phyloP scores from a whole-genome alignment of 2,329 filamentous ascomycete species.

The Colletotrichum scovillei region DNA sequence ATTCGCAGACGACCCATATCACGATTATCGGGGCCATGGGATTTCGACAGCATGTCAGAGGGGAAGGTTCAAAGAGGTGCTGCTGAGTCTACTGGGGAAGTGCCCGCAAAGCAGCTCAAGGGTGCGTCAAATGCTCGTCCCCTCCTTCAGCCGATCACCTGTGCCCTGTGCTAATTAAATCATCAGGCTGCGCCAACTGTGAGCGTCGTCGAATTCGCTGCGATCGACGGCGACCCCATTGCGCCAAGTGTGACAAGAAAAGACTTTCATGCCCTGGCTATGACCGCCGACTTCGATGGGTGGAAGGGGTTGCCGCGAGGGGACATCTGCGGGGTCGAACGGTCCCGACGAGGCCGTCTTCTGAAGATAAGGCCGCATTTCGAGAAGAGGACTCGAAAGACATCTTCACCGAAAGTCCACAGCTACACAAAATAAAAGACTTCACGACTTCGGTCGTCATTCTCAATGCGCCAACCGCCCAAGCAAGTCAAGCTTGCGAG shows the following conservation, averaged over 20 bases:
- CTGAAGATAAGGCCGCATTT: not conserved
- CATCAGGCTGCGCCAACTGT: not conserved
- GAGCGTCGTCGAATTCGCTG: not conserved
- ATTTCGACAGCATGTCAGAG: not conserved
- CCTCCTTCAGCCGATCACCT: not conserved
- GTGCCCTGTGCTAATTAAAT: not conserved
- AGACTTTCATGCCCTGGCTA: not conserved
- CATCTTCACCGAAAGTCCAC: not conserved
- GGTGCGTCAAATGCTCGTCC: not conserved
- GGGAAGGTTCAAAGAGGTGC: not conserved
- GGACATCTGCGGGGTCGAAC: slow-evolving; percentile 38
- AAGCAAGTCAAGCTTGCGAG: not conserved
- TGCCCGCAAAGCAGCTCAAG: not conserved
- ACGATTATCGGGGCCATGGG: not conserved
- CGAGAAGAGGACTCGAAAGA: not conserved
- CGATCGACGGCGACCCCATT: not conserved
- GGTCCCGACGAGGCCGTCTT: not conserved
- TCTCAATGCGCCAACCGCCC: not conserved
- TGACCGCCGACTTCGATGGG: slow-evolving; percentile 41
- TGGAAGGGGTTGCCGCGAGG: slow-evolving; percentile 42
- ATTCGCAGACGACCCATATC: not conserved
- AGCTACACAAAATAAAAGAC: not conserved
- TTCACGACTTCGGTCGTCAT: slow-evolving; percentile 30
- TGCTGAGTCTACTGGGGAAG: not conserved
- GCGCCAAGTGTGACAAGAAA: not conserved